Base-by-base conservation (phyloP, 257 asterid species). In the Fraxinus anomala region DNA sequence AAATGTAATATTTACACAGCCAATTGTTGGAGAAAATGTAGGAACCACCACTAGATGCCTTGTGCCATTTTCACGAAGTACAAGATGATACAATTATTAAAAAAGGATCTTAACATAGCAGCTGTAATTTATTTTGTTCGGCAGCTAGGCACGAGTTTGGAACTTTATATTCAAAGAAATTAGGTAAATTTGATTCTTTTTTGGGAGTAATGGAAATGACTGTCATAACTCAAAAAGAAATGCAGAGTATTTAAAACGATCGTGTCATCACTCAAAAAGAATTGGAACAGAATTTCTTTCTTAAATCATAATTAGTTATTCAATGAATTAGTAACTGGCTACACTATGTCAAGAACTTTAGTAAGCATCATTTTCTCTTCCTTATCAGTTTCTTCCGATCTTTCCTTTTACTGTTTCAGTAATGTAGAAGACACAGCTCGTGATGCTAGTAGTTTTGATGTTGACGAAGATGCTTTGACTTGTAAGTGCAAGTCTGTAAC, bases 341-440 rank as follows among this genome's bases (percentile, higher is more conserved):
- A 66, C 34, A 54, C 16, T 28, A 42, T 75, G 69, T 23, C 0
- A 19, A 69, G 67, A 33, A 9, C 37, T 40, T 49, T 59, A 73
- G 31, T 68, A 54, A 10, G 42, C 73, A 33, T 63, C 33, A 54
- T 70, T 89, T 81, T 74, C 70, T 72, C 70, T 79, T 79, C 66
- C 72, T 83, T n/a, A 74, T 75, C 72, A 74, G 67, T 77, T 73
- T 47, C 59, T 47, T 47, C 61, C 39, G 3, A 54, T 37, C 26
- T 76, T 73, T 72, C 24, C 31, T 36, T 5, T 11, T 79, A 61
- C 11, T 67, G 74, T n/a, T 77, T 74, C 93, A 96, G 99, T 72
- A 96, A 96, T 83, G 89, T 96, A 76, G 99, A 96, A 83, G 99
- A 96, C 83, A 88, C 87, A 73, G 87, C 98, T 81, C 99, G 99